Percentiles rank a stretch among this genome's conserved stretches.
Evolutionary conservation across 257 asterid genomes (phyloP).

Genomic region (Jaltomata sinuosa): DNA sequence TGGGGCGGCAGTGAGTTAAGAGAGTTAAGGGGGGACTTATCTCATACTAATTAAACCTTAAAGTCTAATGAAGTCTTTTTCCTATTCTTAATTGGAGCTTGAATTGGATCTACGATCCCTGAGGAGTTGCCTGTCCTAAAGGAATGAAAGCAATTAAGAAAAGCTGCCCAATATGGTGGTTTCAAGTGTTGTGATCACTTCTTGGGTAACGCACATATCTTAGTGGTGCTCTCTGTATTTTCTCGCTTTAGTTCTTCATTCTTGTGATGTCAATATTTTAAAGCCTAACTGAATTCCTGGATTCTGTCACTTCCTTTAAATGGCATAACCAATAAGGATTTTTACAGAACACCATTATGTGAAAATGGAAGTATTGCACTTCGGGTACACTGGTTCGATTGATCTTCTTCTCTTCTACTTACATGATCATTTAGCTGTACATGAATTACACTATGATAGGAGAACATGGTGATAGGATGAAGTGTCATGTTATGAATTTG

Average conservation of each 20-base stretch:
- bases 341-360: not conserved
- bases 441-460: not conserved
- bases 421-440: not conserved
- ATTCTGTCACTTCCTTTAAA: not conserved
- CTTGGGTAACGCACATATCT: not conserved
- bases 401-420: not conserved
- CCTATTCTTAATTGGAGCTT: not conserved
- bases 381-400: not conserved
- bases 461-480: not conserved
- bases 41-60: not conserved
- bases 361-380: not conserved
- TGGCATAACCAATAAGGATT: not conserved
- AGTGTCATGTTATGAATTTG: not conserved
- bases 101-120: not conserved
- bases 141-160: not conserved
- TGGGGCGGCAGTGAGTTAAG: not conserved
- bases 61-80: not conserved
- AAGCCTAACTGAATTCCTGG: not conserved
- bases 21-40: not conserved
- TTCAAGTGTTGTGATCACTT: not conserved
- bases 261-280: not conserved
- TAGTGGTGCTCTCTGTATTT: not conserved
- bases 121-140: not conserved
- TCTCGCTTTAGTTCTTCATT: not conserved
- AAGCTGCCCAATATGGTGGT: not conserved